These are phyloP conservation scores for Scenedesmus sp. DNA, from an alignment of 163 green algal species.

Conservation along the genomic window DNA sequence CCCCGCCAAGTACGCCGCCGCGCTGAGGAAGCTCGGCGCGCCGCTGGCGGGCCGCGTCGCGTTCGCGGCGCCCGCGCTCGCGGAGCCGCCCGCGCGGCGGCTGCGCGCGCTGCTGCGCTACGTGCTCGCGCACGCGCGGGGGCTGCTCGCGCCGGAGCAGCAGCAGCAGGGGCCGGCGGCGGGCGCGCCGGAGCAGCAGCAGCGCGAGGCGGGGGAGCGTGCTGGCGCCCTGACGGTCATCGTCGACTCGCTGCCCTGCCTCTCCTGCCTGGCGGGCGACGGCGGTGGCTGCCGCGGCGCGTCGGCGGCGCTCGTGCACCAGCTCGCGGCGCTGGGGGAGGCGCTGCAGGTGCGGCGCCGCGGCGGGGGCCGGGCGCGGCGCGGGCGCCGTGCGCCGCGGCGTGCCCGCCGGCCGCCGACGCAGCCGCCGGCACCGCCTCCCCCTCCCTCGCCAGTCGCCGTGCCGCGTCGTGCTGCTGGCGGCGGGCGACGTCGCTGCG, in stretches of 20 bases:
- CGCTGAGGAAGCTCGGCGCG: conserved; percentile 31
- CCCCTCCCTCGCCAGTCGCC: not conserved
- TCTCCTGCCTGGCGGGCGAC: conserved; percentile 18
- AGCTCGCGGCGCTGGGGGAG: conserved; percentile 15
- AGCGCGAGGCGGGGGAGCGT: not conserved
- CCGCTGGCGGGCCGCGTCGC: conserved; percentile 1
- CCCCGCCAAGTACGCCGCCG: conserved; percentile 14
- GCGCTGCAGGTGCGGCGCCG: conserved; percentile 24
- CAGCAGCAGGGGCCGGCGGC: conserved; percentile 28
- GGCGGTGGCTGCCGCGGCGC: too few relatives aligned
- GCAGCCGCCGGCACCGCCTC: too few relatives aligned
- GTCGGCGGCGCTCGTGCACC: not conserved
- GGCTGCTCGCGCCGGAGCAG: not conserved
- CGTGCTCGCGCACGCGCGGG: conserved; percentile 1
- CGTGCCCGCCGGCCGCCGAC: too few relatives aligned
- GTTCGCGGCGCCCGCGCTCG: not conserved
- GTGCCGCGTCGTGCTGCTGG: conserved; percentile 6
- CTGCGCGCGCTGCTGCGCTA: conserved; percentile 25
- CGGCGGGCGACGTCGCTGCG: conserved; percentile 17
- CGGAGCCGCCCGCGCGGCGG: not conserved
- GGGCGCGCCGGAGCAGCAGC: conserved; percentile 42
- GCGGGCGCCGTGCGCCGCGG: too few relatives aligned
- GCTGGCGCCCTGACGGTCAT: conserved; percentile 12
- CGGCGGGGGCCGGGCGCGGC: too few relatives aligned
- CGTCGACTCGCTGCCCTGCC: conserved; percentile 14